A percentile compares a stretch with the other conserved stretches of the same genome.
Conservation (phyloP, 495 filamentous ascomycete genomes). For the Penicillium parvum region DNA sequence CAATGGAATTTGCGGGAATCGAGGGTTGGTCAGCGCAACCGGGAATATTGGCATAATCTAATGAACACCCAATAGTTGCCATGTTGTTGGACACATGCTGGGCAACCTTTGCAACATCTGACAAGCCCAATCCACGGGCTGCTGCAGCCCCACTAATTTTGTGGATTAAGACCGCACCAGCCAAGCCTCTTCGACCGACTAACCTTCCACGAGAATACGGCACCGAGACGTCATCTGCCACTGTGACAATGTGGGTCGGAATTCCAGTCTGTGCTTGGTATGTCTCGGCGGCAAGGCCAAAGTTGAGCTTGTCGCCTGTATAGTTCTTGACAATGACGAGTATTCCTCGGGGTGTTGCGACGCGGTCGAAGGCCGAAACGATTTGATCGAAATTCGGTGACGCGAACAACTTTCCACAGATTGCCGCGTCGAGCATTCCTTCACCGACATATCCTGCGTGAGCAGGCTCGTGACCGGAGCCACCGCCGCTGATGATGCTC, state of each 20-base stretch:
- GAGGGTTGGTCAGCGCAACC: conserved; percentile 6
- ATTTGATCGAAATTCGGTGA: conserved; percentile 14
- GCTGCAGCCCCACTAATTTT: no score
- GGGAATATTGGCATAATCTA: conserved; percentile 12
- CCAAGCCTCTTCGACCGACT: no score
- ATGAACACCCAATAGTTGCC: conserved; percentile 12
- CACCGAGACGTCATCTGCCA: conserved; percentile 16
- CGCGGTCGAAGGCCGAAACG: conserved; percentile 5
- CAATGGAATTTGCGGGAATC: conserved; percentile 5
- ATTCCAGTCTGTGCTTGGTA: no score
- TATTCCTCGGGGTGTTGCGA: conserved; percentile 5
- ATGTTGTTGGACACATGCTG: no score
- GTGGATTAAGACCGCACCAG: no score
- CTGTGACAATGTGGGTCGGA: no score
- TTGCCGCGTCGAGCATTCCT: conserved; percentile 13
- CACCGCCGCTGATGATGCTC: conserved; percentile 15
- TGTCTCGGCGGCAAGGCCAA: conserved; percentile 13
- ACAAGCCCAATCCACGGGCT: no score
- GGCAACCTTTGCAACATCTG: no score
- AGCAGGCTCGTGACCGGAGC: conserved; percentile 14
- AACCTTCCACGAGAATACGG: no score
- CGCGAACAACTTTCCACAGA: conserved; percentile 12
- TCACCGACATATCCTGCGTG: conserved; percentile 14
- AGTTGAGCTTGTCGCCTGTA: conserved; percentile 14
- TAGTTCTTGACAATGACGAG: conserved; percentile 14